These are phyloP conservation scores for Fraxinus quadrangulata DNA, from an alignment of 257 asterid species.

Conservation along the genomic window DNA sequence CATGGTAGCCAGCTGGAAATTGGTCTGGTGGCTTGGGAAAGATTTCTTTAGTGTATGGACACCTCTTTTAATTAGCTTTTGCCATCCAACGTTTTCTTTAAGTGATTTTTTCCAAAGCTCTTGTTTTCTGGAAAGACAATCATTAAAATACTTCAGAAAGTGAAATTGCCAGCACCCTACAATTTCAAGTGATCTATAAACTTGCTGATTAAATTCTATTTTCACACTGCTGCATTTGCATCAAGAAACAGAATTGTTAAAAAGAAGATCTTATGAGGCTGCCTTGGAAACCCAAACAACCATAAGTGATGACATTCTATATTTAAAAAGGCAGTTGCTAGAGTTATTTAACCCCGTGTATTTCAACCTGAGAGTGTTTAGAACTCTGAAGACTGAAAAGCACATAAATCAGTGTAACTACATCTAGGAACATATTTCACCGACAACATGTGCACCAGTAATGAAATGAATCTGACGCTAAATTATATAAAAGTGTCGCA, in stretches of 20 bases:
- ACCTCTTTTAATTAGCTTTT: slow-evolving; percentile 77
- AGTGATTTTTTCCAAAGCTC: slow-evolving; percentile 41
- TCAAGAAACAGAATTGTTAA: background rate
- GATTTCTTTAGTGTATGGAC: slow-evolving; percentile 79
- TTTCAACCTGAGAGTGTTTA: too few species aligned
- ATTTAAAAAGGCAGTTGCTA: background rate
- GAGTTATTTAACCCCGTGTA: background rate
- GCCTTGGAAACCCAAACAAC: background rate
- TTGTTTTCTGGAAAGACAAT: slow-evolving; percentile 55
- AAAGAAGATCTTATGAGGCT: background rate
- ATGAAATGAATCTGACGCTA: too few species aligned
- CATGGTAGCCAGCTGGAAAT: slow-evolving; percentile 68
- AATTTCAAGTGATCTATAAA: background rate
- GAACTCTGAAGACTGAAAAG: too few species aligned
- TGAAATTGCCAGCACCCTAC: background rate
- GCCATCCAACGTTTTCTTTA: slow-evolving; percentile 68
- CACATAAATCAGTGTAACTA: too few species aligned
- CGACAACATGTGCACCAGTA: too few species aligned
- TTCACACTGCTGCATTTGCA: background rate
- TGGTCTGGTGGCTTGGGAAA: slow-evolving; percentile 84
- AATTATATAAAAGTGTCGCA: too few species aligned
- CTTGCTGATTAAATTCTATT: background rate
- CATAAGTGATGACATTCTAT: background rate
- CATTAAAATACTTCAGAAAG: background rate
- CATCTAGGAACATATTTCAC: too few species aligned